Evolutionary conservation across 306 rosid genomes (phyloP).

Genomic region (Quillaja saponaria): DNA sequence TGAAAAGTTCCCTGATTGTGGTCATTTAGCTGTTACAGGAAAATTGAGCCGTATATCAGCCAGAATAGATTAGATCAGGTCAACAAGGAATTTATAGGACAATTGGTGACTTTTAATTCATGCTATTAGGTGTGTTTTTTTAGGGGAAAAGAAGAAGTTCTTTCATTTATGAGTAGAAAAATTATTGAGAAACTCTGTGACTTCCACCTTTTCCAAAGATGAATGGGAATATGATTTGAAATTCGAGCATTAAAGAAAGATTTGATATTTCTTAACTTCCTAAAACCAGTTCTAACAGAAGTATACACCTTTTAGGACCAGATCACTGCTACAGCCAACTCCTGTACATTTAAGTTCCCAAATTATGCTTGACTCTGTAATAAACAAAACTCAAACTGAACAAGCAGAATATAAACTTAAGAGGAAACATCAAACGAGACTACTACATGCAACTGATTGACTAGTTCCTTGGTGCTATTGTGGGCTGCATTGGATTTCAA

Average conservation of each 20-base stretch:
- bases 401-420: constrained; percentile 11
- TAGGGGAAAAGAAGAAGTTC: too few relatives aligned
- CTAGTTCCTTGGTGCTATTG: constrained; percentile 14
- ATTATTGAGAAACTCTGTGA: too few relatives aligned
- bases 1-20: too few relatives aligned
- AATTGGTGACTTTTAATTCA: constrained; percentile 13
- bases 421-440: constrained; percentile 13
- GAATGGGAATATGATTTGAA: constrained; percentile 5
- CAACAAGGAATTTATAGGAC: too few relatives aligned
- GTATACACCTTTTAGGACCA: constrained; percentile 3
- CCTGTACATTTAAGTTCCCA: constrained; percentile 12
- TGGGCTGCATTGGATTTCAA: constrained; percentile 21
- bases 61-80: too few relatives aligned
- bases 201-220: too few relatives aligned
- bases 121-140: not conserved
- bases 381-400: constrained; percentile 6
- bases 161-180: too few relatives aligned
- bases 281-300: constrained; percentile 17
- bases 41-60: too few relatives aligned
- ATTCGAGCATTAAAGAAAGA: constrained; percentile 7
- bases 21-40: too few relatives aligned
- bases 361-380: constrained; percentile 1
- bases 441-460: not conserved
- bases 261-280: constrained; percentile 4
- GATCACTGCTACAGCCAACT: constrained; percentile 5